Conservation (phyloP, 192 early-diverging fungal species). For the Coemansia sp. region DNA sequence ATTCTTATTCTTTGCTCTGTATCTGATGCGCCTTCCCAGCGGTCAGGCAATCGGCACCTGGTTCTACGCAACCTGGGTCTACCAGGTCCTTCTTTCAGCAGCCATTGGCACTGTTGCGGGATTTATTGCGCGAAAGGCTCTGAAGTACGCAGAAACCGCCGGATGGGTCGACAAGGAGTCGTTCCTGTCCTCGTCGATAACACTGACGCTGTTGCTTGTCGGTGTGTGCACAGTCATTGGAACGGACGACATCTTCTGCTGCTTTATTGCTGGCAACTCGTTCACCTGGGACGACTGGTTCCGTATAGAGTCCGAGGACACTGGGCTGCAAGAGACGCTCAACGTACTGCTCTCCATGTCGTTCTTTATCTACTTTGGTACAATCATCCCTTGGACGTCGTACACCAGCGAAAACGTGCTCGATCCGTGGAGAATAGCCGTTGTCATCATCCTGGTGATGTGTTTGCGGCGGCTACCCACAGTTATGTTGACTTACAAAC, state of each 20-base stretch:
- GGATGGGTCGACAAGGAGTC: slow-evolving; percentile 88
- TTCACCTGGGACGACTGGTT: slow-evolving; percentile 95
- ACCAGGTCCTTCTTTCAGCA: slow-evolving; percentile 73
- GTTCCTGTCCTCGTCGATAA: slow-evolving; percentile 80
- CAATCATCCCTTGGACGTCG: slow-evolving; percentile 72
- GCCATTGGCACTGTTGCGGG: slow-evolving; percentile 77
- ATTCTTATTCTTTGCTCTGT: slow-evolving; percentile 78
- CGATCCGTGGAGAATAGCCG: slow-evolving; percentile 67
- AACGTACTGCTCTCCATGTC: slow-evolving; percentile 85
- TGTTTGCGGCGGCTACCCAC: slow-evolving; percentile 74
- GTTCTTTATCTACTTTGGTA: slow-evolving; percentile 88
- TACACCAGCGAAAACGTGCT: slow-evolving; percentile 56
- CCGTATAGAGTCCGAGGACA: slow-evolving; percentile 74
- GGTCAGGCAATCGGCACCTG: slow-evolving; percentile 78
- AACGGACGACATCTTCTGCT: slow-evolving; percentile 75
- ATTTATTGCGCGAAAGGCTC: slow-evolving; percentile 64
- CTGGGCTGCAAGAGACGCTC: slow-evolving; percentile 88
- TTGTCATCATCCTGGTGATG: slow-evolving; percentile 66
- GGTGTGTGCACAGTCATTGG: slow-evolving; percentile 75
- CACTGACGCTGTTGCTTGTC: slow-evolving; percentile 70
- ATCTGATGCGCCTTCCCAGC: slow-evolving; percentile 59
- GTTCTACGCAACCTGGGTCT: slow-evolving; percentile 75
- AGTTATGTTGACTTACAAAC: slow-evolving; percentile 62
- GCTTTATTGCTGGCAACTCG: slow-evolving; percentile 77
- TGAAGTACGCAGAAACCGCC: slow-evolving; percentile 67